These are phyloP conservation scores for Tuber magnatum DNA, from an alignment of 495 filamentous ascomycete genomes.

Conservation along the genomic window DNA sequence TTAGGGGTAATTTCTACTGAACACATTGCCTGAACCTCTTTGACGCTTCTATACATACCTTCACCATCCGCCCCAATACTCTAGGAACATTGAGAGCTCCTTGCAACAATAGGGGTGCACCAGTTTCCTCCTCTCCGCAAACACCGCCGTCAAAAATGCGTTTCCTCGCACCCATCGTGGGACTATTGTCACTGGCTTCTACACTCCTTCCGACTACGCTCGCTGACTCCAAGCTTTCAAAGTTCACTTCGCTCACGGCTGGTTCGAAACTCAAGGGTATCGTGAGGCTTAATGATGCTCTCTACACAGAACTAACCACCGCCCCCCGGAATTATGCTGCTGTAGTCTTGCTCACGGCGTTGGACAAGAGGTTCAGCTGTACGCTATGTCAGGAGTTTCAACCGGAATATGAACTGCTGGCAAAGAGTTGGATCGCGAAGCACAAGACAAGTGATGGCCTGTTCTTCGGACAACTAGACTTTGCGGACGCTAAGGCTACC, in stretches of 20 bases:
- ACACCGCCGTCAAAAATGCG: slow-evolving; percentile 24
- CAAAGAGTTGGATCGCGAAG: slow-evolving; percentile 77
- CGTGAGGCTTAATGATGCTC: slow-evolving; percentile 62
- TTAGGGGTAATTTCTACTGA: slow-evolving; percentile 2
- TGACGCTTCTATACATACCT: background rate
- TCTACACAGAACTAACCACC: slow-evolving; percentile 66
- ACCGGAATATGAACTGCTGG: slow-evolving; percentile 86
- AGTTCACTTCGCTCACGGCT: slow-evolving; percentile 61
- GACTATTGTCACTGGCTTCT: slow-evolving; percentile 51
- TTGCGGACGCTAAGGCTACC: slow-evolving; percentile 69
- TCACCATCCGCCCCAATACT: background rate
- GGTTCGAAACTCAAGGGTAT: slow-evolving; percentile 63
- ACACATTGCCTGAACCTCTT: background rate
- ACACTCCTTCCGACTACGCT: slow-evolving; percentile 51
- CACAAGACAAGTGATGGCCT: slow-evolving; percentile 67
- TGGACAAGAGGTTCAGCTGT: slow-evolving; percentile 79
- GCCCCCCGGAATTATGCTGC: slow-evolving; percentile 75
- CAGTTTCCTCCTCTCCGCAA: background rate
- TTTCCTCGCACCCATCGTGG: slow-evolving; percentile 47
- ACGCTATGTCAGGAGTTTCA: slow-evolving; percentile 81
- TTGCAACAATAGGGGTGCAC: background rate
- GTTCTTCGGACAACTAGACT: slow-evolving; percentile 83
- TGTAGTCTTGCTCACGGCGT: slow-evolving; percentile 77
- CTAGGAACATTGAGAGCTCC: background rate
- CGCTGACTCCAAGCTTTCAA: slow-evolving; percentile 46